phyloP scores from a whole-genome alignment of 768 basidiomycete species.

The Phlebiopsis gigantea region DNA sequence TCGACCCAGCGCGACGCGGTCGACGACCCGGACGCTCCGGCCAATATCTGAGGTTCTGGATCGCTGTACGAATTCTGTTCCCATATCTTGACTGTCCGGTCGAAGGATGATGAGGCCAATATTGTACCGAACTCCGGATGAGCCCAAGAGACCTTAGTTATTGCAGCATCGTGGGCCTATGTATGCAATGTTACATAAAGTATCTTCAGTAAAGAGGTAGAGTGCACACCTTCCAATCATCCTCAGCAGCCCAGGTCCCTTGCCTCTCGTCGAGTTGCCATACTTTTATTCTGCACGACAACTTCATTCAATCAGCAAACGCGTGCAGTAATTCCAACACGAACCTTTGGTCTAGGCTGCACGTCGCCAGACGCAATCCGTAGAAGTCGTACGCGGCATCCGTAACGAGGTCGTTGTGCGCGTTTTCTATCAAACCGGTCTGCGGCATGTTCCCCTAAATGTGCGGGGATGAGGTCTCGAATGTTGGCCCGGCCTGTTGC shows the following conservation, averaged over 20 bases:
- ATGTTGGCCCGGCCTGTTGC: background rate
- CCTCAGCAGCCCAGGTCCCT: slow-evolving; percentile 72
- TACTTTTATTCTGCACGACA: slow-evolving; percentile 64
- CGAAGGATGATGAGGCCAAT: slow-evolving; percentile 83
- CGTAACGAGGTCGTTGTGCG: slow-evolving; percentile 77
- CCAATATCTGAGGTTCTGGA: slow-evolving; percentile 22
- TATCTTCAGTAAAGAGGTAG: background rate
- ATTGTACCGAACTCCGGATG: slow-evolving; percentile 90
- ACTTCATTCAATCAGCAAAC: slow-evolving; percentile 9
- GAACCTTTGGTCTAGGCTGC: slow-evolving; percentile 77
- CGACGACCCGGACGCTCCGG: slow-evolving; percentile 17
- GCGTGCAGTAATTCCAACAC: slow-evolving; percentile 11
- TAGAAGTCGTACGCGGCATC: slow-evolving; percentile 92
- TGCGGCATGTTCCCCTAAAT: slow-evolving; percentile 53
- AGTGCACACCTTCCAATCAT: slow-evolving; percentile 82
- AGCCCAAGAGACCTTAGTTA: slow-evolving; percentile 82
- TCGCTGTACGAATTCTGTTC: slow-evolving; percentile 47
- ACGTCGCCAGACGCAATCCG: slow-evolving; percentile 75
- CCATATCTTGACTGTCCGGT: slow-evolving; percentile 92
- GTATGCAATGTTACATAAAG: background rate
- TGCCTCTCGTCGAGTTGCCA: slow-evolving; percentile 74
- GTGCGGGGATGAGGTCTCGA: background rate
- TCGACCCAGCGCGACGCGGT: slow-evolving; percentile 60
- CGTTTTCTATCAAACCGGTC: slow-evolving; percentile 71
- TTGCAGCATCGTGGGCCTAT: slow-evolving; percentile 92